Conservation (phyloP, 495 filamentous ascomycete genomes). For the Pyrenula aspistea region DNA sequence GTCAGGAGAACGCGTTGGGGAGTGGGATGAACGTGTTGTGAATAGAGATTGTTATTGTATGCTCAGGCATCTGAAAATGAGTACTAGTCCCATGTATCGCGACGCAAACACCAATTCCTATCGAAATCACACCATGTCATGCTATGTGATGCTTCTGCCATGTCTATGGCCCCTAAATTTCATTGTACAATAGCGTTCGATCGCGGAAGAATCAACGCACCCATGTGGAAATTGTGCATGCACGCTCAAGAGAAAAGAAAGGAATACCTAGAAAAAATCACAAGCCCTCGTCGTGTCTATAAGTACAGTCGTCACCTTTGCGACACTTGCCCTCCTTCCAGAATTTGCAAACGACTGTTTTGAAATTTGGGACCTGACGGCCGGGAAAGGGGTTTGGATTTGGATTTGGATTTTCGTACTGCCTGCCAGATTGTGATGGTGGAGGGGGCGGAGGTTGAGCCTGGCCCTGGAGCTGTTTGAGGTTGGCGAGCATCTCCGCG, state of each 20-base stretch:
- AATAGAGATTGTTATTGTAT: too few species aligned
- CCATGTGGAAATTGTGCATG: too few species aligned
- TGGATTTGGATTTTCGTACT: background rate
- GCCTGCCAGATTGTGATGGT: background rate
- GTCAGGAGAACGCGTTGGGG: too few species aligned
- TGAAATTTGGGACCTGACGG: background rate
- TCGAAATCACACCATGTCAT: too few species aligned
- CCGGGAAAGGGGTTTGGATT: background rate
- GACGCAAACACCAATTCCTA: too few species aligned
- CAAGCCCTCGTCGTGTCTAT: slow-evolving; percentile 41
- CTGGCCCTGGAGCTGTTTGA: background rate
- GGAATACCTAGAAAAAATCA: background rate
- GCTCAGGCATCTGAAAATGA: too few species aligned
- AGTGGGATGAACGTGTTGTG: too few species aligned
- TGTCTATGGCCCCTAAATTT: too few species aligned
- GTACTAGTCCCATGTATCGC: too few species aligned
- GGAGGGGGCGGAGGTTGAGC: background rate
- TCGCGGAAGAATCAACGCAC: too few species aligned
- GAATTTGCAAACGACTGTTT: slow-evolving; percentile 54
- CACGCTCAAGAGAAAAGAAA: background rate
- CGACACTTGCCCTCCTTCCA: slow-evolving; percentile 67
- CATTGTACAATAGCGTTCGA: too few species aligned
- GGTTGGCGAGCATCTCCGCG: background rate
- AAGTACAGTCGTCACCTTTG: slow-evolving; percentile 80
- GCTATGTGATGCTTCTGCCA: too few species aligned